Evolutionary conservation across 495 filamentous ascomycete genomes (phyloP), one percentile per base, ranked within the genome.

Genomic region (Polyplosphaeria fusca): DNA sequence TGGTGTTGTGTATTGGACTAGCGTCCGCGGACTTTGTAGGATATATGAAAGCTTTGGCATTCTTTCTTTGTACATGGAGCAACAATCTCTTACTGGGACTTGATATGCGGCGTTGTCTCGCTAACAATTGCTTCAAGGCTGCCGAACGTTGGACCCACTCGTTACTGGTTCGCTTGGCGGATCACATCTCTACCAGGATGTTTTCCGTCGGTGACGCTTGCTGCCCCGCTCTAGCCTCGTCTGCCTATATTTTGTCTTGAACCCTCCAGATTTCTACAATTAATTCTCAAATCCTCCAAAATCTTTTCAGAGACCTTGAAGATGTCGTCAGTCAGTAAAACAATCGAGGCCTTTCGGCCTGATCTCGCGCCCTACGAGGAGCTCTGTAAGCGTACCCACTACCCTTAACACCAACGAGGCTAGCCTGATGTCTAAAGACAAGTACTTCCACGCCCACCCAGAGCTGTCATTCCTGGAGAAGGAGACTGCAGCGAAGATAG

Each of bases 391-490:
- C 22, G 24, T 9, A 11, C 26, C 23, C 25, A 38, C 32, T 47
- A 1, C 16, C 42, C 12, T 19, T 19, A 7, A 38, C 16, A 27
- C 30, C 14, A 35, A 35, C 30, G 30, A 7, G 14, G 30, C 14
- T 35, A 7, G 14, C 30, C n/a, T n/a, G n/a, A n/a, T n/a, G n/a
- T n/a, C 3, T n/a, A 28, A 19, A 58, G 54, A 62, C 39, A 62
- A 58, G 26, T 38, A 58, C 22, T 58, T 51, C 30, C 59, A 62
- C 28, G 23, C 53, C 3, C 30, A 58, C 23, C 59, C 59, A 2
- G 59, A 62, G 27, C 53, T 62, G 20, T 62, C 59, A 1, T 57
- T 51, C 38, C 53, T 46, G 24, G 59, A 62, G 42, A 28, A 37
- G n/a, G 26, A 50, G 19, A 62, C 59, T 19, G 52, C 59, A 20